These are phyloP conservation scores for Fraxinus latifolia DNA, from an alignment of 305 asterid genomes.

Conservation along the genomic window DNA sequence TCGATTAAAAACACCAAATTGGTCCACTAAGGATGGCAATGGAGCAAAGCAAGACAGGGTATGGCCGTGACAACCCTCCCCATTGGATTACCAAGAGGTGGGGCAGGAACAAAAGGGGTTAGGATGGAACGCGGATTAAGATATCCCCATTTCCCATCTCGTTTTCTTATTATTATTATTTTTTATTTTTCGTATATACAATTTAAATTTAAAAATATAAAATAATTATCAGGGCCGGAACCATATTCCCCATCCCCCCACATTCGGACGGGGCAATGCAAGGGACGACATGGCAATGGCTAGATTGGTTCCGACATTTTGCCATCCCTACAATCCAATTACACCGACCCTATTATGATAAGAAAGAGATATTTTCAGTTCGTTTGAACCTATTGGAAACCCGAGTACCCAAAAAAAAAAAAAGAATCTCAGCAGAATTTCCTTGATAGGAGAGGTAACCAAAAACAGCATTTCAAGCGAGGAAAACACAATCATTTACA, in stretches of 20 bases:
- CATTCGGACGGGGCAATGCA: background rate
- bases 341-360: background rate
- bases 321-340: background rate
- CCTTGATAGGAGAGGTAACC: background rate
- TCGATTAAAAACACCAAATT: background rate
- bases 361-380: background rate
- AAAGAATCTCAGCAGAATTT: background rate
- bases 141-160: background rate
- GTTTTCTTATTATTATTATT: background rate
- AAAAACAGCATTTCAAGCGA: background rate
- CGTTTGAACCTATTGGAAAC: background rate
- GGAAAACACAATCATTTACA: slow-evolving; percentile 14
- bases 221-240: background rate
- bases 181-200: background rate
- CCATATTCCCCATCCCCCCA: background rate
- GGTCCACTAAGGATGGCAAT: background rate
- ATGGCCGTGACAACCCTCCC: background rate
- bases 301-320: background rate
- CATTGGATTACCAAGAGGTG: background rate
- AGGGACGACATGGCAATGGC: background rate
- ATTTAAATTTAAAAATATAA: background rate
- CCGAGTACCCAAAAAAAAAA: background rate
- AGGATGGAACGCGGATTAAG: background rate
- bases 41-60: background rate
- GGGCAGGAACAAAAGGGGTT: background rate